A percentile compares a stretch with the other conserved stretches of the same genome.
phyloP scores from a whole-genome alignment of 371 early-diverging fungal genomes.

The Chytridium lagenaria region DNA sequence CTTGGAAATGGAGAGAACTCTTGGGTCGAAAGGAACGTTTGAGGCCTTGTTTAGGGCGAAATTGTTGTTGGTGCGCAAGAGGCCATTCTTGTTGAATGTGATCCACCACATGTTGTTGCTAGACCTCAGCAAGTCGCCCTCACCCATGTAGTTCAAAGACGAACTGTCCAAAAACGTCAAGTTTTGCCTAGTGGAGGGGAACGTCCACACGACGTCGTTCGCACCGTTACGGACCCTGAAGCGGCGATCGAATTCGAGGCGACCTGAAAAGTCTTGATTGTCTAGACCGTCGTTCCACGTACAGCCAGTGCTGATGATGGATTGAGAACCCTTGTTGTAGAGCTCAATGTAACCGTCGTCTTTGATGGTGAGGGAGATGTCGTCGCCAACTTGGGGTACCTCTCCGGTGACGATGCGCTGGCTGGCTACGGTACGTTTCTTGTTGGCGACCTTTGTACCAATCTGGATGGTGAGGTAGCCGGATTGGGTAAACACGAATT shows the following conservation, averaged over 20 bases:
- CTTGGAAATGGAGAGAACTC: not conserved
- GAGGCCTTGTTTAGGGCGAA: not conserved
- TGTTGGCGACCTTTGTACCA: not conserved
- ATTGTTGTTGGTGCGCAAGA: not conserved
- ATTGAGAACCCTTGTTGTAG: not conserved
- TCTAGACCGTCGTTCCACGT: not conserved
- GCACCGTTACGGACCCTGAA: not conserved
- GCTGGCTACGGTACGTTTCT: not conserved
- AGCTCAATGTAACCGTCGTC: not conserved
- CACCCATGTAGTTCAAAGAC: not conserved
- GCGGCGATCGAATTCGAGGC: not conserved
- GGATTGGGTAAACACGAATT: not conserved
- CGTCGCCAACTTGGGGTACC: not conserved
- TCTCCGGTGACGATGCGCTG: not conserved
- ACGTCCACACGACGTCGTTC: not conserved
- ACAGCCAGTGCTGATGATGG: not conserved
- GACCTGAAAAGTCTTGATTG: not conserved
- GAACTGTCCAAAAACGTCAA: not conserved
- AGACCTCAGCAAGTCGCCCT: not conserved
- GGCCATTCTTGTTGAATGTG: not conserved
- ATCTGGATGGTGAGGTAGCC: not conserved
- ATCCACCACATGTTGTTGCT: not conserved
- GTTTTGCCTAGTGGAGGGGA: not conserved
- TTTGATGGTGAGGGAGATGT: not conserved
- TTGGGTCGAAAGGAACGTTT: not conserved